These are phyloP conservation scores for Epipyxis sp. DNA, from an alignment of 108 stramenopile genomes.

Conservation along the genomic window DNA sequence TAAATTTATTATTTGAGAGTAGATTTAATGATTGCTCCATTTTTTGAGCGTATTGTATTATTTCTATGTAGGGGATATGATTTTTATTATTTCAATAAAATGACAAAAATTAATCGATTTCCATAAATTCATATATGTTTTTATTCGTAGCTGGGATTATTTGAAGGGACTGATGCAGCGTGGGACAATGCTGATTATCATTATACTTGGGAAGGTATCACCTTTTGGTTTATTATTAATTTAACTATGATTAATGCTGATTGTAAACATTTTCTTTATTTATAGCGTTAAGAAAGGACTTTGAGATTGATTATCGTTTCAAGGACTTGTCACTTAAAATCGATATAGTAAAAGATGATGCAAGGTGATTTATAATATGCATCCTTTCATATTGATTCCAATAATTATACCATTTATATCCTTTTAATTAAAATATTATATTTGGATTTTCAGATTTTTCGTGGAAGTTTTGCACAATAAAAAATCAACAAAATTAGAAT, in stretches of 20 bases:
- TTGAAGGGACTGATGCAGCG: conserved; percentile 78
- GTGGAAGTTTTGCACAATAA: conserved; percentile 77
- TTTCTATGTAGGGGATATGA: too few relatives aligned
- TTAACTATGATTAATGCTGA: background rate
- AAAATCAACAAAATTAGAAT: conserved; percentile 78
- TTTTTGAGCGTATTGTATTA: too few relatives aligned
- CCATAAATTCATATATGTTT: background rate
- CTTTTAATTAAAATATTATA: too few relatives aligned
- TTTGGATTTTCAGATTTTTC: too few relatives aligned
- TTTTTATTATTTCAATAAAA: too few relatives aligned
- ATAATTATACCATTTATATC: too few relatives aligned
- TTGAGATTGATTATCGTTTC: conserved; percentile 67
- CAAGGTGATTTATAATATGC: conserved; percentile 39
- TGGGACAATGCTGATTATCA: conserved; percentile 84
- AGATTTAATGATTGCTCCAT: too few relatives aligned
- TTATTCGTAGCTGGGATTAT: conserved; percentile 62
- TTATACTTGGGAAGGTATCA: conserved; percentile 63
- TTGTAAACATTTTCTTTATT: background rate
- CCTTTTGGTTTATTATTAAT: background rate
- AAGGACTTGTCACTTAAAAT: conserved; percentile 83
- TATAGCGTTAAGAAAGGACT: conserved; percentile 56
- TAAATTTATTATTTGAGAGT: too few relatives aligned
- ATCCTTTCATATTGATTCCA: too few relatives aligned
- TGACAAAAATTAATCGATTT: too few relatives aligned
- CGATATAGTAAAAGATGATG: conserved; percentile 79